Conservation (phyloP, 306 rosid genomes). For the Trichosanthes truncata region DNA sequence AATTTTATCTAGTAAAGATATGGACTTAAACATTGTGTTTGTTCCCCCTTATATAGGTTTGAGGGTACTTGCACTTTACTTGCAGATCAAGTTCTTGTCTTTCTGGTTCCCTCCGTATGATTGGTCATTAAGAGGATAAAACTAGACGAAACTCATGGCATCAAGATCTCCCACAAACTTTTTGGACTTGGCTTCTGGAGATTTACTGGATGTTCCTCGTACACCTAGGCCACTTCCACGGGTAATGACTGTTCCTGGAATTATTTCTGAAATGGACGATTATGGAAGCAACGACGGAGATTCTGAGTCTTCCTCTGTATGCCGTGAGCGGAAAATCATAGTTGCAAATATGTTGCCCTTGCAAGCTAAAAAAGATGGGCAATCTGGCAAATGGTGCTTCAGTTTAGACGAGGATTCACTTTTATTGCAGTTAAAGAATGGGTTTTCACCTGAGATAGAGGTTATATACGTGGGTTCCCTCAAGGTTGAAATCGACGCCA, state of each 20-base stretch:
- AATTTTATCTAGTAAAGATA: not conserved
- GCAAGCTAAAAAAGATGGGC: slow-evolving; percentile 16
- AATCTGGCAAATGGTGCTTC: slow-evolving; percentile 16
- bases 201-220: slow-evolving; percentile 16
- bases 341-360: slow-evolving; percentile 16
- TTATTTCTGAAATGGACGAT: slow-evolving; percentile 16
- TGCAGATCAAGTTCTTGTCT: slow-evolving; percentile 2
- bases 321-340: slow-evolving; percentile 11
- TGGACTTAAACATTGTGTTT: not conserved
- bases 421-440: slow-evolving; percentile 15
- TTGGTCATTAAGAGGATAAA: not conserved
- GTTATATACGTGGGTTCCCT: slow-evolving; percentile 16
- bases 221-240: slow-evolving; percentile 14
- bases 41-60: not conserved
- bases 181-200: slow-evolving; percentile 16
- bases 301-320: slow-evolving; percentile 14
- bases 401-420: slow-evolving; percentile 17
- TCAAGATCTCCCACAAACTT: slow-evolving; percentile 14
- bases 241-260: slow-evolving; percentile 21
- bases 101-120: not conserved
- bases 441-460: slow-evolving; percentile 14
- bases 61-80: not conserved
- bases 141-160: slow-evolving; percentile 2
- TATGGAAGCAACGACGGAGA: slow-evolving; percentile 14
- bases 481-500: slow-evolving; percentile 15